Evolutionary conservation across 768 basidiomycete genomes (phyloP).

Genomic region (Suillus sp.): DNA sequence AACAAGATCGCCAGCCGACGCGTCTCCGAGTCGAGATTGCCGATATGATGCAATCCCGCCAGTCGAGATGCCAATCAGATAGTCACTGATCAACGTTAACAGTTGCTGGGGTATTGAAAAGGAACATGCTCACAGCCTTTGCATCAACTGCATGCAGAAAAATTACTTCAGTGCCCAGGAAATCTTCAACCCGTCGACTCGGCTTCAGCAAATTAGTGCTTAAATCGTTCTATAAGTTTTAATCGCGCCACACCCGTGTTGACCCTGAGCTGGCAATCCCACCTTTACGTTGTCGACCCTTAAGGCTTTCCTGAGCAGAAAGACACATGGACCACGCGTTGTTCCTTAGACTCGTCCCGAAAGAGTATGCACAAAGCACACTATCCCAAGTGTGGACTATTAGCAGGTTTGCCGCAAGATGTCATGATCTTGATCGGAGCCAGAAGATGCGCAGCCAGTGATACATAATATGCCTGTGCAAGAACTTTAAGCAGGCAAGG

Average conservation of each 20-base stretch:
- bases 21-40: constrained; percentile 1
- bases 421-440: constrained; percentile 14
- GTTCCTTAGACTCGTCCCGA: constrained; percentile 1
- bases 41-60: not conserved
- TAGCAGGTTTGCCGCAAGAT: not conserved
- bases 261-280: not conserved
- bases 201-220: not conserved
- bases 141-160: not conserved
- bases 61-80: not conserved
- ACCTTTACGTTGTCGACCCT: not conserved
- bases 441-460: constrained; percentile 8
- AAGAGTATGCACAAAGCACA: not conserved
- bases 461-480: constrained; percentile 36
- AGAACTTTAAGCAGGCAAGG: constrained; percentile 21
- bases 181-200: not conserved
- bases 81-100: constrained; percentile 2
- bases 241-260: not conserved
- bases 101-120: not conserved
- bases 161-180: not conserved
- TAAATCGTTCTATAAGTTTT: not conserved
- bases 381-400: not conserved
- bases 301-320: not conserved
- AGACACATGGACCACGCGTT: not conserved
- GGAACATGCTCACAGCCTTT: constrained; percentile 1
- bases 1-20: constrained; percentile 4